Evolutionary conservation across 192 early-diverging fungal genomes (phyloP), one percentile per base, ranked within the genome.

Genomic region (Gonapodya prolifera): DNA sequence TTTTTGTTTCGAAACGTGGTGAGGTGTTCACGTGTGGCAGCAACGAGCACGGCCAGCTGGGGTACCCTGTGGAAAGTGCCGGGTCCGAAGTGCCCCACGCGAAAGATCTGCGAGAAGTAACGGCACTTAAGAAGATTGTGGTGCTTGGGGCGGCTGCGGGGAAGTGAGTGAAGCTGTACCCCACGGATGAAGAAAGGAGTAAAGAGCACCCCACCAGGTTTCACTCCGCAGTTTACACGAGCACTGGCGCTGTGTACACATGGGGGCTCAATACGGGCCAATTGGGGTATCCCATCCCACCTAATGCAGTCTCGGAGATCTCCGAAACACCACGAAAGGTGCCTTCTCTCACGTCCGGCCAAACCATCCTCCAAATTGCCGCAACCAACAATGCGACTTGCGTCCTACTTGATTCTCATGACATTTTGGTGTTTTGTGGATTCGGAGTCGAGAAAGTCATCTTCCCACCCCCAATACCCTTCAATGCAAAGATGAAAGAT

Each of bases 201-300:
- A n/a, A n/a, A n/a, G n/a, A n/a, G n/a, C 45, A 91, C 29, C 90
- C 91, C 1, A 90, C 90, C 0, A 86, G 83, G 75, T 87, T 88
- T 77, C 93, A 94, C 77, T 84, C 92, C 0, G 88, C 83, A 13
- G 87, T 87, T 0, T 88, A 89, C 75, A 89, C 89, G n/a, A 77
- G 82, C 29, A 82, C 80, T 0, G 78, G 91, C 80, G 33, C 81
- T 80, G 29, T 94, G 76, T 85, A 91, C 85, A 70, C 91, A 80
- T 90, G 93, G 93, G 88, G 88, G 1, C 80, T 86, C 33, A 92
- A 91, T 77, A 85, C 87, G 75, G 93, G 93, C 1, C 92, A 94
- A 79, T 79, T 94, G 18, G 92, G 91, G 76, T 80, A 61, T 23
- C 45, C 45, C 23, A 8, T 61, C 23, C 45, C 45, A 61, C 45